A percentile compares a stretch with the other conserved stretches of the same genome.
Evolutionary conservation across 208 protist genomes (phyloP).

Genomic region (Acanthamoeba healyi): DNA sequence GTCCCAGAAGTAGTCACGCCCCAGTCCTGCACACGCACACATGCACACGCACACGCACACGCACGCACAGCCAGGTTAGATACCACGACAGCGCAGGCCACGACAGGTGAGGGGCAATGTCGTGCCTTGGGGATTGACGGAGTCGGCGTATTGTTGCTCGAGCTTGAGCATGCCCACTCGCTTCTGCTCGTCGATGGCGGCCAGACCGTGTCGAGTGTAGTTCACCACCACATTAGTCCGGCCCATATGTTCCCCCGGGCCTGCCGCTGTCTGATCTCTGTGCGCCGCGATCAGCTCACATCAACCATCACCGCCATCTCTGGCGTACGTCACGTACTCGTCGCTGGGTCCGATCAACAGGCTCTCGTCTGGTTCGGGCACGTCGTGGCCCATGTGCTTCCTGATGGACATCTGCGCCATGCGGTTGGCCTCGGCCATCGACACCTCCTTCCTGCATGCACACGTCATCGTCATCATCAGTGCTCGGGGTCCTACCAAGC

Average conservation of each 20-base stretch:
- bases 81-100: too few species aligned
- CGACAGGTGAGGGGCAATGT: too few species aligned
- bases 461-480: too few species aligned
- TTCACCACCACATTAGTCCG: background rate
- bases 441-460: background rate
- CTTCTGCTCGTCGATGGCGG: background rate
- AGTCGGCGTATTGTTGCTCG: background rate
- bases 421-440: background rate
- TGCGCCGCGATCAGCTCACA: too few species aligned
- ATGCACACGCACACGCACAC: too few species aligned
- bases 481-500: too few species aligned
- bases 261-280: background rate
- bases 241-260: background rate
- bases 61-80: too few species aligned
- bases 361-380: background rate
- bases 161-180: background rate
- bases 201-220: background rate
- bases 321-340: too few species aligned
- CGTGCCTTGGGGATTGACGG: background rate
- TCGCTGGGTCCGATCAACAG: background rate
- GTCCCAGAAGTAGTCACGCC: background rate
- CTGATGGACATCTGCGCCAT: background rate
- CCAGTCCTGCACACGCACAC: background rate
- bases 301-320: too few species aligned
- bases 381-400: background rate